Conservation (phyloP, 192 early-diverging fungal species). For the Haplosporangium gracile region DNA sequence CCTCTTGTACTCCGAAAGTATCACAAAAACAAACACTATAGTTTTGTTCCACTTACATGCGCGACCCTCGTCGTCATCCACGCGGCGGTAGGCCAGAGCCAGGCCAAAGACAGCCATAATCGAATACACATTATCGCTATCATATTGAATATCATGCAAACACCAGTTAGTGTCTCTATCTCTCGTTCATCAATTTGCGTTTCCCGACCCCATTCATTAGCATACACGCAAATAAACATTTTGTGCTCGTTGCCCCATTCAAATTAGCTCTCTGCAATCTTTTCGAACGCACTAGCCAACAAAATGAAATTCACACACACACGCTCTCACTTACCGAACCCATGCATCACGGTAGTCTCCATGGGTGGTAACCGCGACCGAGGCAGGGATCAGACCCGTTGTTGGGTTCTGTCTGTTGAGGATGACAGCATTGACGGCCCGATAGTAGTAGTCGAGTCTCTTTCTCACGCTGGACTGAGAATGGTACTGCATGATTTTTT, state of each 20-base stretch:
- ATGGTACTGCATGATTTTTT: constrained; percentile 23
- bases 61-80: constrained; percentile 86
- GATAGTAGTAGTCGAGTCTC: constrained; percentile 81
- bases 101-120: constrained; percentile 87
- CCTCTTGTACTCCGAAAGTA: background rate
- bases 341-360: constrained; percentile 90
- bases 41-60: constrained; percentile 69
- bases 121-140: constrained; percentile 90
- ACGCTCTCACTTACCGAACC: constrained; percentile 71
- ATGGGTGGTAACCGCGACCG: constrained; percentile 87
- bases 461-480: constrained; percentile 39
- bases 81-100: constrained; percentile 82
- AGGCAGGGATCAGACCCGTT: constrained; percentile 90
- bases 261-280: background rate
- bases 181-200: too few species aligned
- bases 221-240: background rate
- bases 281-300: background rate
- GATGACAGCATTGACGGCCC: constrained; percentile 79
- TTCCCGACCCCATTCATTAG: too few species aligned
- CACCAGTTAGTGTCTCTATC: background rate
- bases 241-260: background rate
- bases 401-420: constrained; percentile 82
- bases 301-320: background rate
- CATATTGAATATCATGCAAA: background rate
- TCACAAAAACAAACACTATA: background rate